Evolutionary conservation across 2,329 filamentous ascomycete genomes (phyloP), one percentile per base, ranked within the genome.

Genomic region (Lecanicillium sp.): DNA sequence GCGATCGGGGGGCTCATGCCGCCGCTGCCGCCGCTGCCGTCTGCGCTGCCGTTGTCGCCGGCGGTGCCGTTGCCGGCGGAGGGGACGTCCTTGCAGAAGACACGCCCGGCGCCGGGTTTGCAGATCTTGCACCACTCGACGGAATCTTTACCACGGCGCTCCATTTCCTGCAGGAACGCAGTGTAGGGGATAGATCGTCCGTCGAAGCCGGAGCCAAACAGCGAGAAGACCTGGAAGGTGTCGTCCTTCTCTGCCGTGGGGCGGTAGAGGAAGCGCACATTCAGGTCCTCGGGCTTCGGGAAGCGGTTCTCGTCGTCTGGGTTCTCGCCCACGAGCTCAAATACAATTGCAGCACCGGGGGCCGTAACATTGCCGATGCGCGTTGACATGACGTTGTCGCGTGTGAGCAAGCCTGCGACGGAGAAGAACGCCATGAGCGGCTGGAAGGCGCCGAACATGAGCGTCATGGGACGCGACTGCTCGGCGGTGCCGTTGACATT

Each of bases 261-360:
- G 26, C 74, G 72, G 63, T 79, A 82, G 3, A 75, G 60, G 58
- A 83, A 79, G n/a, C 78, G 73, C 4, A 83, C 71, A 49, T 63
- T 69, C 14, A 81, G 63, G 17, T 74, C 66, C 9, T 66, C 57
- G 0, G 55, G 48, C 2, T 53, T 39, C 0, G 70, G 69, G 50
- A 50, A 51, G 20, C 21, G 54, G 53, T 33, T 54, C 44, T 44
- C 51, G 36, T 50, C 48, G 2, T 27, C 10, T 3, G 53, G 36
- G 17, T 62, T 49, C 14, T 62, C 53, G 10, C 64, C 62, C 27
- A 71, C 62, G 15, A 83, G 62, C 67, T 95, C 90, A 60, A 93
- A 90, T 0, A 78, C 71, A 75, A 95, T 84, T 33, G 79, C 77
- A 1, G 82, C 83, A 0, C 88, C 89, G 30, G 89, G 87, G 54